Evolutionary conservation across 139 green algal species (phyloP).

Genomic region (Chlamydomonas sp.): DNA sequence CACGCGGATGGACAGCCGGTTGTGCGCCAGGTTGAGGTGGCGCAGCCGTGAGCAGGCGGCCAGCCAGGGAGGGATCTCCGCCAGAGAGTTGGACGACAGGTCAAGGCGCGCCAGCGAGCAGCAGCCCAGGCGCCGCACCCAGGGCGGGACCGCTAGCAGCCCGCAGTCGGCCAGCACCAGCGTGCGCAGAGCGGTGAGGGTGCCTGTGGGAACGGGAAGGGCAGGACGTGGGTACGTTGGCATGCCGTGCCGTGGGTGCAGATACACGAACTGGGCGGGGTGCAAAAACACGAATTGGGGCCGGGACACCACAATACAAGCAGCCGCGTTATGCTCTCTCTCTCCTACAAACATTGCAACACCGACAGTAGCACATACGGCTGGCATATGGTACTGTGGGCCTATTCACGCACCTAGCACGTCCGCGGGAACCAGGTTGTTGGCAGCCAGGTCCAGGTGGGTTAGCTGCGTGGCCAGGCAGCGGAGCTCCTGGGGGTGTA

Average conservation of each 20-base stretch:
- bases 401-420: not conserved
- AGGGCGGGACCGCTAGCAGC: conserved; percentile 26
- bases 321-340: too few species aligned
- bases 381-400: too few species aligned
- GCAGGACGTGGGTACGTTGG: not conserved
- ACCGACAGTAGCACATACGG: too few species aligned
- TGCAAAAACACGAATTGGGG: too few species aligned
- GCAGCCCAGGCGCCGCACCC: conserved; percentile 21
- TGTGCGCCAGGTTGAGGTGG: conserved; percentile 27
- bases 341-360: too few species aligned
- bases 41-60: conserved; percentile 12
- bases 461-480: conserved; percentile 1
- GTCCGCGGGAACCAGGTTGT: conserved; percentile 17
- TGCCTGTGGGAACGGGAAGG: not conserved
- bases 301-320: too few species aligned
- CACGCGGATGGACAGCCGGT: conserved; percentile 18
- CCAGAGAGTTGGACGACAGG: not conserved
- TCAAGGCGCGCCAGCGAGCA: conserved; percentile 8
- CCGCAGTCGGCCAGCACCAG: conserved; percentile 24
- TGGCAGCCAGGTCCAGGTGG: conserved; percentile 28
- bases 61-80: conserved; percentile 19
- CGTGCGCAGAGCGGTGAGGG: conserved; percentile 2
- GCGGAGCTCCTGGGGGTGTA: conserved; percentile 1
- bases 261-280: not conserved
- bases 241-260: not conserved